A percentile compares a stretch with the other conserved stretches of the same genome.
Evolutionary conservation across 495 filamentous ascomycete species (phyloP).

Genomic region (Hyaloscypha bicolor): DNA sequence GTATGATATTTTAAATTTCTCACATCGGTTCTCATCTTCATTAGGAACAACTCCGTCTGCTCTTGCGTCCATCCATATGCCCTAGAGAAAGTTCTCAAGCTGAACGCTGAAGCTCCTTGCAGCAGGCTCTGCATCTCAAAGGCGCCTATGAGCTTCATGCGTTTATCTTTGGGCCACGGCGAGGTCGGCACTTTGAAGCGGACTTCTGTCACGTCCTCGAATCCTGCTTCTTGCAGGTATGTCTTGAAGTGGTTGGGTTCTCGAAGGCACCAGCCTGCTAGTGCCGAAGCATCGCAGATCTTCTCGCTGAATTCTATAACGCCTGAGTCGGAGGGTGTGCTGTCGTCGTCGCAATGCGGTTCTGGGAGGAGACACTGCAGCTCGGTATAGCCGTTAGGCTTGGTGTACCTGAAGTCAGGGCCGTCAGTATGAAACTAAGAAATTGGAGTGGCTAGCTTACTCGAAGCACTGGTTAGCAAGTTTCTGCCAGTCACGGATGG

Average conservation of each 20-base stretch:
- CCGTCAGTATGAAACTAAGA: not conserved
- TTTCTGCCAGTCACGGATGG: conserved; percentile 24
- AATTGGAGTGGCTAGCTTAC: conserved; percentile 2
- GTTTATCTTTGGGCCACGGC: conserved; percentile 48
- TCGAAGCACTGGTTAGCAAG: conserved; percentile 27
- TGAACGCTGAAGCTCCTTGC: conserved; percentile 18
- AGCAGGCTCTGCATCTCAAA: conserved; percentile 32
- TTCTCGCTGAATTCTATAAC: conserved; percentile 16
- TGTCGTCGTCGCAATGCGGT: conserved; percentile 25
- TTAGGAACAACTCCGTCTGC: conserved; percentile 56
- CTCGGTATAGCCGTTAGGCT: conserved; percentile 29
- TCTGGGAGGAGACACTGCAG: conserved; percentile 14
- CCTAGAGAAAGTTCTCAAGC: conserved; percentile 44
- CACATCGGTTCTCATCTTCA: conserved; percentile 54
- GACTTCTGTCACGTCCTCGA: conserved; percentile 35
- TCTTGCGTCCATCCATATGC: conserved; percentile 54
- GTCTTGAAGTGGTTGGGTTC: conserved; percentile 13
- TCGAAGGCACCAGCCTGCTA: not conserved
- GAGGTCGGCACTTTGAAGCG: conserved; percentile 40
- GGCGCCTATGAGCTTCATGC: conserved; percentile 48
- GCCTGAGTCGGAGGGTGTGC: conserved; percentile 11
- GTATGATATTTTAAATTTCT: conserved; percentile 26
- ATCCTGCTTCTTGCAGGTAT: conserved; percentile 39
- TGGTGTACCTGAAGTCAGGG: conserved; percentile 17
- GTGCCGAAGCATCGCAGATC: conserved; percentile 9